phyloP scores from a whole-genome alignment of 257 asterid genomes.

The Henckelia pumila region DNA sequence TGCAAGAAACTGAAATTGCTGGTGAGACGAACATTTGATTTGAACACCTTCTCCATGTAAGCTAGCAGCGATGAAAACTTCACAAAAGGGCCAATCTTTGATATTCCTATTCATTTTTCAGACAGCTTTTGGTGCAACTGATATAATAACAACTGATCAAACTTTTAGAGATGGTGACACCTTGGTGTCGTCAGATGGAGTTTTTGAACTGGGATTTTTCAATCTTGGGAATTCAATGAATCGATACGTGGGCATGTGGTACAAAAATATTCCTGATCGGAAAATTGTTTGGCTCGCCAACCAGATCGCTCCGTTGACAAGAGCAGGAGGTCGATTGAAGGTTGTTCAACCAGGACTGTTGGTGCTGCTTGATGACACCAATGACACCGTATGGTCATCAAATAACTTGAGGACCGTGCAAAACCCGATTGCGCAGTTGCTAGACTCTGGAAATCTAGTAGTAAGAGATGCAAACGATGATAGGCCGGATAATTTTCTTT shows the following conservation, averaged over 20 bases:
- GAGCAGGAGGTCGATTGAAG: constrained; percentile 28
- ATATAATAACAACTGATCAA: constrained; percentile 22
- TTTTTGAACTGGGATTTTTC: constrained; percentile 46
- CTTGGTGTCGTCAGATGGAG: constrained; percentile 36
- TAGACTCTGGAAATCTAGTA: constrained; percentile 45
- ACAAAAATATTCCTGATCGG: constrained; percentile 25
- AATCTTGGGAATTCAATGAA: constrained; percentile 29
- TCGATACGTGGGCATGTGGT: constrained; percentile 44
- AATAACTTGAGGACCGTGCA: background rate
- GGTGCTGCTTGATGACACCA: constrained; percentile 29
- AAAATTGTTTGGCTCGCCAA: constrained; percentile 48
- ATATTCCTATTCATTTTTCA: background rate
- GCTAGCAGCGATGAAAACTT: constrained; percentile 4
- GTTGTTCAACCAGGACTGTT: constrained; percentile 26
- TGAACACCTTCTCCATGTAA: too few species aligned
- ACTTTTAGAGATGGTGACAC: constrained; percentile 36
- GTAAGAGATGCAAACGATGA: constrained; percentile 30
- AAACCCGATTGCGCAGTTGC: constrained; percentile 32
- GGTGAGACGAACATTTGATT: too few species aligned
- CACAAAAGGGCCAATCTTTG: background rate
- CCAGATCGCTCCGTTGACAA: constrained; percentile 27
- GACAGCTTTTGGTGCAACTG: constrained; percentile 10
- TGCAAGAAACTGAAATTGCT: too few species aligned
- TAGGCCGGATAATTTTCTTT: constrained; percentile 32
- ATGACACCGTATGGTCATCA: constrained; percentile 28